Evolutionary conservation across 805 yeast genomes (phyloP), one percentile per base, ranked within the genome.

Genomic region (Ogataea kodamae): DNA sequence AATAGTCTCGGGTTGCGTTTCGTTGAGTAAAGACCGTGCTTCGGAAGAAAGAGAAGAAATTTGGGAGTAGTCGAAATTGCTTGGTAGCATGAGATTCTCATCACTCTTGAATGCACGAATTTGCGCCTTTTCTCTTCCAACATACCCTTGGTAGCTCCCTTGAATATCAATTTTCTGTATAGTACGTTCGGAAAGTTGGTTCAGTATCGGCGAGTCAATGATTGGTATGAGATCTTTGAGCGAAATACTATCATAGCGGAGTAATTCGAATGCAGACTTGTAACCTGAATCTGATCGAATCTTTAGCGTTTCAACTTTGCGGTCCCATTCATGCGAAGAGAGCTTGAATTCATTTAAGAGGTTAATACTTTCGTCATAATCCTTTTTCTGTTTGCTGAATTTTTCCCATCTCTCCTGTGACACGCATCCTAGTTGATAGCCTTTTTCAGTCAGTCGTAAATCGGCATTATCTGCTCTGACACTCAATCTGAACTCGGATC

Each of bases 401-500:
- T 61, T 59, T 0, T 43, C 30, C 74, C 76, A 81, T 43, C 97
- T 67, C 2, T 60, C 61, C 10, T 74, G 70, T 3, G 75, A 49
- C 0, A 90, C 81, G 4, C 81, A 79, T 0, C 97, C 97, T 0
- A 70, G 54, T 3, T 65, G 49, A 30, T 70, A 59, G 1, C 95
- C 98, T 36, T 62, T 56, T 33, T 68, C 76, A 0, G 97, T 89
- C 37, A 92, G 63, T 42, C 99, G 65, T 36, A 74, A 59, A 52
- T 94, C 97, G 0, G 99, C 97, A 64, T 92, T 92, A 57, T 92
- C 98, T 0, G 96, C 80, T 39, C 99, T 68, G 4, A 88, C 86
- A 20, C 88, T 80, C 22, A 92, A 76, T 54, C 98, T 69, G 56
- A 87, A 92, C 56, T 92, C 99, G 0, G 96, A 84, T 31, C 99